Base-by-base conservation (phyloP, 2,329 filamentous ascomycete genomes). In the Aspergillus sp. region DNA sequence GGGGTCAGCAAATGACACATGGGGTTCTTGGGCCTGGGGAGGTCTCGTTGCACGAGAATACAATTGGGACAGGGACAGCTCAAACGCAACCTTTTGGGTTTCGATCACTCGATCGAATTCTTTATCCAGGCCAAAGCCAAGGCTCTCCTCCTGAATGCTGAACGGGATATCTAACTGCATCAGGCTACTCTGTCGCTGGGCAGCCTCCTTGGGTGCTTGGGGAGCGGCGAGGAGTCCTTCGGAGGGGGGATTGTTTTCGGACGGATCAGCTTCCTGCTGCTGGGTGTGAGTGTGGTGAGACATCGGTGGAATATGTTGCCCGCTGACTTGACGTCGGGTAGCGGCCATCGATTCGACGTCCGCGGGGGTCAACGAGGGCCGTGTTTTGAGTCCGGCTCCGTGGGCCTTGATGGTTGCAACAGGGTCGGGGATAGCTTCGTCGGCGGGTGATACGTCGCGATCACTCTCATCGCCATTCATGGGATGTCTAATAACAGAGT, bases 91-190 rank as follows among this genome's bases (percentile, higher is more conserved):
- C 92, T 98, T 98, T 90, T 97, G 93, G 74, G 89, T 85, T 80
- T 97, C 92, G 69, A 98, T 96, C 57, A 98, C 91, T 61, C 94
- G 87, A 71, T 98, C 92, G 77, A 98, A 97, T 74, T 97, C 95
- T 69, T 90, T 86, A 70, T 96, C 92, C 50, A 98, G 85, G 64
- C 92, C 94, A 63, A 96, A 87, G 62, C 91, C 91, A 57, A 95
- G 84, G 71, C 75, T 75, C 61, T 94, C 92, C 51, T 85, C 81
- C 52, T 81, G 80, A 36, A 81, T 78, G 64, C 92, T 87, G 65
- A 96, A 80, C 7, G 92, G 91, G 63, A 97, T 84, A 69, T 95
- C 93, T 53, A 92, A 85, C 69, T 91, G 90, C 75, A 92, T 89
- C 67, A 92, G 87, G 76, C 90, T 92, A 49, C 87, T 85, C 65